These are phyloP conservation scores for Aureobasidium namibiae DNA, from an alignment of 2,329 filamentous ascomycete species.

Conservation along the genomic window DNA sequence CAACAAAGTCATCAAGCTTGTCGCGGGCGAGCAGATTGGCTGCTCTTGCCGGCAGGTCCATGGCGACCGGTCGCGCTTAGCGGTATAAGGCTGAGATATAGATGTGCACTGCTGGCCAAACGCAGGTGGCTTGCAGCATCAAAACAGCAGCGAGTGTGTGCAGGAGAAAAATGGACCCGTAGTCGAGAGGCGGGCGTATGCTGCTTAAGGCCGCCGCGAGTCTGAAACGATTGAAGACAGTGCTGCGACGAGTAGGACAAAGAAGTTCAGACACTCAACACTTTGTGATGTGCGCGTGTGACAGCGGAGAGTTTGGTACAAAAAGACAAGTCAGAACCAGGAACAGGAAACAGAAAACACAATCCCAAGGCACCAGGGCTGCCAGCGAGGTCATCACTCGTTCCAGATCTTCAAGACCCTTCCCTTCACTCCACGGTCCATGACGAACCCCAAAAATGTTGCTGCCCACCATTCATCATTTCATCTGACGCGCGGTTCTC, in stretches of 20 bases:
- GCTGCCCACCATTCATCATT: not conserved
- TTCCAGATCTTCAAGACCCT: conserved; percentile 2
- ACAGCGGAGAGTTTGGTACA: not conserved
- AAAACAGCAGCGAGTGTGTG: not conserved
- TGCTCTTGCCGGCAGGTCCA: conserved; percentile 3
- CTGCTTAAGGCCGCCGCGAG: conserved; percentile 3
- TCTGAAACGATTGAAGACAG: conserved; percentile 8
- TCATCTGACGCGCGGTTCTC: not conserved
- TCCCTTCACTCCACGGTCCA: not conserved
- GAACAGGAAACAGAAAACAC: not conserved
- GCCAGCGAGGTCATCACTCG: not conserved
- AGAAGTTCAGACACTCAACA: conserved; percentile 2
- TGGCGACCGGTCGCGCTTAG: not conserved
- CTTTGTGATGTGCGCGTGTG: not conserved
- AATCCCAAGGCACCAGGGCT: not conserved
- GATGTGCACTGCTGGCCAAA: conserved; percentile 1
- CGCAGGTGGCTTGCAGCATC: conserved; percentile 3
- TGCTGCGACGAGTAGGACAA: conserved; percentile 1
- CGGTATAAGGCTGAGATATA: not conserved
- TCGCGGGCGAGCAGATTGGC: not conserved
- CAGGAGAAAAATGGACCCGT: not conserved
- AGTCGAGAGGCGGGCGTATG: not conserved
- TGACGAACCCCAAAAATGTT: not conserved
- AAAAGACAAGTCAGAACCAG: not conserved
- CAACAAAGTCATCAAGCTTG: not conserved